Base-by-base conservation (phyloP, 1,139 yeast genomes). In the Scheffersomyces segobiensis region DNA sequence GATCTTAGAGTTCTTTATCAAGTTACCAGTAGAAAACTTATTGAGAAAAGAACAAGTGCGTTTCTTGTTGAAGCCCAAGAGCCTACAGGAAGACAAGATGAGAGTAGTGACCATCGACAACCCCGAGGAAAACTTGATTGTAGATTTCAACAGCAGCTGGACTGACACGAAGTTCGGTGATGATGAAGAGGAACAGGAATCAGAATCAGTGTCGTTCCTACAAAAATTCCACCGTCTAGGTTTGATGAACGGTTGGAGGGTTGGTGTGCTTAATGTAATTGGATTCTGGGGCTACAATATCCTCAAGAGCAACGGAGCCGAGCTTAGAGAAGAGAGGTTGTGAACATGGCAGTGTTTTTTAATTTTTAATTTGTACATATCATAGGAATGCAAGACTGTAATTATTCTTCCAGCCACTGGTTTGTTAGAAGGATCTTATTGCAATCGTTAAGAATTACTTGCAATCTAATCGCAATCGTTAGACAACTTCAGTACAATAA, bases 181-280 rank as follows among this genome's bases (percentile, higher is more conserved):
- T 20, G 62, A 58, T n/a, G 54, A 63, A 5, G 59, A 58, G 56
- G 55, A 53, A 19, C 50, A 53, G 8, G 63, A 54, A 22, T 39
- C 49, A 10, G 56, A 52, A 19, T 52, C 56, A 21, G 48, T 50
- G 53, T 55, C 57, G 39, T 32, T 56, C 47, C 59, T 60, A 59
- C 62, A 60, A 52, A 63, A 64, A 50, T 53, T 71, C 20, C 65
- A 59, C 70, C 78, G 62, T 49, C 65, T 77, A 57, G 80, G 81
- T 0, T 78, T 93, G 57, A 93, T 91, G 80, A 85, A 93, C 65
- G 98, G 98, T 52, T 95, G 98, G 98, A 84, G 93, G 71, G 87
- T 92, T 49, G 96, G 97, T 19, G 80, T 90, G 17, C 73, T 91
- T 64, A 92, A 95, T 61, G 84, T 91, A 12, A 73, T 91, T 56